Conservation (phyloP, 1,139 yeast genomes). For the Kodamaea arcana region DNA sequence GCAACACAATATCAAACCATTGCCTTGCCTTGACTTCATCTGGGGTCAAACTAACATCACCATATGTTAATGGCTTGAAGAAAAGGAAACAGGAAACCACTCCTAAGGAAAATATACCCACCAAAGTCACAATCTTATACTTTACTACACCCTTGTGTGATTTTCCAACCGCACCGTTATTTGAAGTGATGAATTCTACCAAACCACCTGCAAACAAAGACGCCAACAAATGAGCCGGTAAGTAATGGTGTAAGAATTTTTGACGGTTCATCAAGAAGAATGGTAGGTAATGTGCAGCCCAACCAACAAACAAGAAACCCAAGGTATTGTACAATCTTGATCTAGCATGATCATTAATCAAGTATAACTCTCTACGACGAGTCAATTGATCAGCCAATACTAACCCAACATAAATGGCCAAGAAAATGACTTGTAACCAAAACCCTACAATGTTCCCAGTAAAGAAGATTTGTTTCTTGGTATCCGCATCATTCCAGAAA, state of each 20-base stretch:
- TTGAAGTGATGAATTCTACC: conserved; percentile 73
- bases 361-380: conserved; percentile 62
- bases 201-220: conserved; percentile 80
- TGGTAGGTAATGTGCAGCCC: conserved; percentile 87
- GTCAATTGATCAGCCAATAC: conserved; percentile 72
- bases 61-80: conserved; percentile 85
- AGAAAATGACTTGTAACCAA: conserved; percentile 75
- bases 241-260: conserved; percentile 88
- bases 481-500: conserved; percentile 80
- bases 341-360: conserved; percentile 61
- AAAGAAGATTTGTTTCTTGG: conserved; percentile 75
- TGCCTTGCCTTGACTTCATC: conserved; percentile 70
- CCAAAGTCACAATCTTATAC: conserved; percentile 29
- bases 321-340: conserved; percentile 74
- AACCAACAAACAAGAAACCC: conserved; percentile 82
- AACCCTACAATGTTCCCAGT: conserved; percentile 88
- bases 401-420: conserved; percentile 62
- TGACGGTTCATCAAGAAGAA: conserved; percentile 92
- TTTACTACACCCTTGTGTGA: conserved; percentile 23
- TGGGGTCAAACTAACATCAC: conserved; percentile 60
- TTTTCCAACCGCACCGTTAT: conserved; percentile 36
- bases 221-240: conserved; percentile 93
- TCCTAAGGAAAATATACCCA: conserved; percentile 40
- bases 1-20: conserved; percentile 78
- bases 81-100: conserved; percentile 63